These are phyloP conservation scores for Obelidium mucronatum DNA, from an alignment of 192 early-diverging fungal species.

Conservation along the genomic window DNA sequence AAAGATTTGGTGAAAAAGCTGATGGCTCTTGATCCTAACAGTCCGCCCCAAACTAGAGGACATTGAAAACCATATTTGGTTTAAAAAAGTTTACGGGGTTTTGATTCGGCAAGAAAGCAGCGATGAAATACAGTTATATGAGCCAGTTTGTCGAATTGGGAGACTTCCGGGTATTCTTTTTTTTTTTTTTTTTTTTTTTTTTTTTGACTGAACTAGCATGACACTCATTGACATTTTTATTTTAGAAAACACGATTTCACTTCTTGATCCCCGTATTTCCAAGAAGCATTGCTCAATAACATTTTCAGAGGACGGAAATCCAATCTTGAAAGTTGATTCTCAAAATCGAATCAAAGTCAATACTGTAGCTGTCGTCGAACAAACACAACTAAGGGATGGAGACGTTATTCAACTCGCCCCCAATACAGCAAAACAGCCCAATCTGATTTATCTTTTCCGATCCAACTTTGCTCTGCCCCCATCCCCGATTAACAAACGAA, in stretches of 20 bases:
- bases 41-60: constrained; percentile 30
- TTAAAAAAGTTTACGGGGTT: constrained; percentile 1
- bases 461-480: not conserved
- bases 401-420: constrained; percentile 28
- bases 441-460: constrained; percentile 10
- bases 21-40: constrained; percentile 36
- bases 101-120: not conserved
- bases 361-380: not conserved
- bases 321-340: not conserved
- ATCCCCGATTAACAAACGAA: not conserved
- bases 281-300: constrained; percentile 36
- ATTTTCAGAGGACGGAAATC: constrained; percentile 2
- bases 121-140: not conserved
- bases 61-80: constrained; percentile 41
- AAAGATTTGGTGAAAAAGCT: constrained; percentile 38
- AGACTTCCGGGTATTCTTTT: too few relatives aligned
- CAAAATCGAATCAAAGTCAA: constrained; percentile 10
- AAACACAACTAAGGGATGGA: constrained; percentile 8
- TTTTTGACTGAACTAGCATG: not conserved
- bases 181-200: too few relatives aligned
- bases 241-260: constrained; percentile 20
- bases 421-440: not conserved
- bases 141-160: not conserved
- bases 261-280: constrained; percentile 34
- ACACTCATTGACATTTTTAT: not conserved